These are phyloP conservation scores for Ophiorrhiza pumila DNA, from an alignment of 257 asterid genomes.

Conservation along the genomic window DNA sequence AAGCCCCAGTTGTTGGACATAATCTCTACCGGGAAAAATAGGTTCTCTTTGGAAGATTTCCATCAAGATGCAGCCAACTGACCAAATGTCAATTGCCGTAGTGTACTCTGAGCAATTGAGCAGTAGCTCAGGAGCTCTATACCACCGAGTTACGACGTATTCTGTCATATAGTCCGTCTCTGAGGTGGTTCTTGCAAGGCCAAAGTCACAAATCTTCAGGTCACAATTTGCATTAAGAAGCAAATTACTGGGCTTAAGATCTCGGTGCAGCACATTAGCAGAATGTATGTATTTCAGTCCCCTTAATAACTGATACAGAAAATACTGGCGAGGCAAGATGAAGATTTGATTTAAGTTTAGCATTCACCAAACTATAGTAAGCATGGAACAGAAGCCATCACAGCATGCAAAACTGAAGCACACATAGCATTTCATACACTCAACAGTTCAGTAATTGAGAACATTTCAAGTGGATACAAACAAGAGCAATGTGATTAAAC, in stretches of 20 bases:
- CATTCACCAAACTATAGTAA: neutral
- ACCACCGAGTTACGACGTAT: conserved; percentile 40
- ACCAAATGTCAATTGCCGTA: conserved; percentile 38
- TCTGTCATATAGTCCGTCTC: conserved; percentile 41
- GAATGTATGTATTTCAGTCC: conserved; percentile 36
- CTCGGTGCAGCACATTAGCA: conserved; percentile 39
- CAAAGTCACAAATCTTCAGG: conserved; percentile 39
- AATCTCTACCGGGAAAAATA: conserved; percentile 37
- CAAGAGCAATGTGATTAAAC: neutral
- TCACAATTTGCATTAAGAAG: conserved; percentile 39
- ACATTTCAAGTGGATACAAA: neutral
- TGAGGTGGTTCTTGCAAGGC: conserved; percentile 38
- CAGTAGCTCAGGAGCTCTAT: conserved; percentile 37
- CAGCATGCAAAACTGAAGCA: neutral
- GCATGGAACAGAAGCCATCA: neutral
- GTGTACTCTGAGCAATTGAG: conserved; percentile 39
- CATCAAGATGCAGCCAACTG: conserved; percentile 40
- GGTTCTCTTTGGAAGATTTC: conserved; percentile 37
- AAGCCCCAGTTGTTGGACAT: conserved; percentile 33
- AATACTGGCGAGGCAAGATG: conserved; percentile 24
- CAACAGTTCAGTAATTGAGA: neutral
- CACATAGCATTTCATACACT: neutral
- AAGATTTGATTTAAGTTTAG: neutral
- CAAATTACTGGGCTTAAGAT: conserved; percentile 33
- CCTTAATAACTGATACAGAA: conserved; percentile 33